Evolutionary conservation across 352 stramenopile genomes (phyloP), one percentile per base, ranked within the genome.

Genomic region (Phytopythium montanum): DNA sequence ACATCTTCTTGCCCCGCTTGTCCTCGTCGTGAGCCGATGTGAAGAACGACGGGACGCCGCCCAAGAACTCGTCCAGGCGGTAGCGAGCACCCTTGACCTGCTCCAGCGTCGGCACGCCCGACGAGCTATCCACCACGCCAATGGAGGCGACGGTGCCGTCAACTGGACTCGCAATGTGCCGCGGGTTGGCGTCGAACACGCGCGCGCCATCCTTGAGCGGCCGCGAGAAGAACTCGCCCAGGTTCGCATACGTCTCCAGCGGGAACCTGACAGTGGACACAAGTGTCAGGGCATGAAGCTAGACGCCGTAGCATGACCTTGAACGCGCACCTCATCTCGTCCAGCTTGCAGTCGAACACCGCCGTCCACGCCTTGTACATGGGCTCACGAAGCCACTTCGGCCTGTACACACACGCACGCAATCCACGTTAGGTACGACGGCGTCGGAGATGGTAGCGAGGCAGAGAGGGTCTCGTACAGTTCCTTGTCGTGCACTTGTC

Each of bases 321-420:
- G 7, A 7, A 3, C 7, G 16, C 41, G 19, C 33, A 69, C 68
- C 85, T 85, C 82, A 93, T 92, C 59, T 94, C 86, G 65, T 93
- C 78, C 42, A 94, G 68, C 42, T 94, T 92, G 69, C 86, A 95
- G 60, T 87, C 69, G 36, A 86, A 95, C 10, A 87, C 75, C 25
- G 61, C 66, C 9, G 82, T 89, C 86, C 86, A 95, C n/a, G 80
- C 79, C 61, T 90, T 87, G 70, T 94, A 95, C 34, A 95, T 63
- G 14, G 81, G 80, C 52, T 72, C 77, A 9, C 82, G 82, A 39
- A 92, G 60, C 78, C 79, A 94, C 29, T 61, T 61, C 3, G 84
- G 84, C 18, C 84, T 90, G 60, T 0, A 53, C 42, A 28, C 18
- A 21, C 28, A n/a, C 0, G 49, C 42, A 28, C 18, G 21, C 29